Conservation (phyloP, 441 rosid genomes). For the Erysimum cheiri region DNA sequence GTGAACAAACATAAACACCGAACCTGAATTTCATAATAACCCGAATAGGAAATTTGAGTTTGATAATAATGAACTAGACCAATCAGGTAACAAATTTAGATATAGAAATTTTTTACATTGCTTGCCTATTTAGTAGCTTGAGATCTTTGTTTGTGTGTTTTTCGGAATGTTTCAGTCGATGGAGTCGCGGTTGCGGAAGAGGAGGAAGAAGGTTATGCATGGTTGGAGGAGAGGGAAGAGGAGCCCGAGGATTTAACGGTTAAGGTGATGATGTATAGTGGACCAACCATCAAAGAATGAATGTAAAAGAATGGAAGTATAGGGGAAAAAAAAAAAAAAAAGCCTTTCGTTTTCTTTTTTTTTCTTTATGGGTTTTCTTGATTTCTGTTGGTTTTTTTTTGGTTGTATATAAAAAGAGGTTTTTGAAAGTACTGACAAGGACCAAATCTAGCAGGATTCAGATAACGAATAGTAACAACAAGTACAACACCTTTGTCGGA, state of each 20-base stretch:
- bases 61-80: not conserved
- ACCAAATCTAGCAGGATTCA: conserved; percentile 23
- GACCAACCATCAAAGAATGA: conserved; percentile 54
- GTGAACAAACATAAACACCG: not conserved
- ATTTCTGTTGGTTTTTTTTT: conserved; percentile 6
- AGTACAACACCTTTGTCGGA: conserved; percentile 43
- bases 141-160: not conserved
- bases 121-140: not conserved
- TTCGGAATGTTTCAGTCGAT: conserved; percentile 48
- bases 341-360: not conserved
- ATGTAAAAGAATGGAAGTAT: conserved; percentile 27
- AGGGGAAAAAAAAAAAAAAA: conserved; percentile 27
- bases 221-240: conserved; percentile 74
- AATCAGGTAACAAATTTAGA: not conserved
- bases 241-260: conserved; percentile 63
- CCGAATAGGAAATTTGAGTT: not conserved
- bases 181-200: conserved; percentile 58
- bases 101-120: not conserved
- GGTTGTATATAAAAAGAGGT: conserved; percentile 33
- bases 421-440: conserved; percentile 32
- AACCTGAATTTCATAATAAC: not conserved
- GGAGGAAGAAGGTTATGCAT: conserved; percentile 61
- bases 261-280: conserved; percentile 53
- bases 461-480: conserved; percentile 12
- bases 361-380: not conserved